Evolutionary conservation across 2,329 filamentous ascomycete species (phyloP), one percentile per base, ranked within the genome.

Genomic region (Aspergillus fumigatus): DNA sequence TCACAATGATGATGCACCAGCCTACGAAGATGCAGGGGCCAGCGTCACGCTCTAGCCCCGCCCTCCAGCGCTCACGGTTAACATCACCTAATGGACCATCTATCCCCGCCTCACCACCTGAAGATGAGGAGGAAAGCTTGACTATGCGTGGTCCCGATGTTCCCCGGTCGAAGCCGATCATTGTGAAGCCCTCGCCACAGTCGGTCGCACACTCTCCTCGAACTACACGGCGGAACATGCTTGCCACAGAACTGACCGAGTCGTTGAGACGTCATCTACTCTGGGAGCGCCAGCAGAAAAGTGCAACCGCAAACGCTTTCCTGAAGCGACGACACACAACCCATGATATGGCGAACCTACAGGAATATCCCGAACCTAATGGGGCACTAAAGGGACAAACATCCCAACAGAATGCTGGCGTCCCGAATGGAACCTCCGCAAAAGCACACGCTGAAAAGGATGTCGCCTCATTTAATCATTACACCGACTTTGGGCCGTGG

Each of bases 221-320:
- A 56, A 97, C 93, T 0, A 97, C 92, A 0, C 85, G 94, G 52
- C 85, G 92, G 59, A 95, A 97, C 75, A 99, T 99, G 94, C 83
- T 99, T 55, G 88, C 90, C 8, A 95, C 90, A 0, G 94, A 99
- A 77, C 80, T 99, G 54, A 97, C 93, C 2, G 92, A 96, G 72
- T 96, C 91, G 23, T 85, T 99, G 3, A 86, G 94, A 23, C 89
- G 92, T 65, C 90, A 97, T 67, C 86, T 99, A 17, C 83, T 97
- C 17, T 96, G 91, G 89, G 94, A 99, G 73, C 88, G 94, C 52
- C 91, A 96, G 70, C 93, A 97, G 70, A 96, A 94, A 82, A 91
- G 90, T 57, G 88, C 89, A 35, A 93, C 91, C 7, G 90, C 88
- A 67, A 92, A 93, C 62, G 91, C 92, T 1, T 90, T 93, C 54